Base-by-base conservation (phyloP, 2,329 filamentous ascomycete species). In the Lachnellula cervina region DNA sequence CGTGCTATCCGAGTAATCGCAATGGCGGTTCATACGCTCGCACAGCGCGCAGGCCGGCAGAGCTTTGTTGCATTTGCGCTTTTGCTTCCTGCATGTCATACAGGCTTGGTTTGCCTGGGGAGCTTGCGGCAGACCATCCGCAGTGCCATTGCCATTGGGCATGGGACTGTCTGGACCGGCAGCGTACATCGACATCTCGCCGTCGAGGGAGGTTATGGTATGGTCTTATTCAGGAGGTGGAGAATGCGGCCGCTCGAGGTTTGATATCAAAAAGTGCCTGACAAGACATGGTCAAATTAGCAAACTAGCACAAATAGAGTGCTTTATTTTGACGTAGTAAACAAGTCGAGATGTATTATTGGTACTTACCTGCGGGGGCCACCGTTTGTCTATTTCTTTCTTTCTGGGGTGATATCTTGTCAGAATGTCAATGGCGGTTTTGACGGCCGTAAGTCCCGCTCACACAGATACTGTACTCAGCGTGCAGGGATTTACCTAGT, bases 61-160 rank as follows among this genome's bases (percentile, higher is more conserved):
- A 4, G 60, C 63, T 66, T 80, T 81, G 71, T 78, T 74, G 63
- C 79, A 81, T 70, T 74, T 77, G 44, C 78, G 70, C 68, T 81
- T 81, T 64, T 80, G 74, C 58, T 72, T 74, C 37, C 72, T 68
- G 63, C 76, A 78, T 32, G 73, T 68, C 44, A 70, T 59, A 61
- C 75, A 78, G 55, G 75, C 75, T 65, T 76, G 73, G 16, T 66
- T 59, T 17, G 75, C 73, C 53, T 67, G 71, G 23, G 50, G 61
- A 8, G 55, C 54, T 13, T 11, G 28, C 13, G 9, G 28, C 40
- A 59, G 56, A 5, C 51, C 54, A 23, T 61, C 62, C 35, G 51
- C 44, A 38, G 56, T 42, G 42, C 46, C 56, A 52, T 54, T 42
- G 42, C 46, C 56, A 52, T 54, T 52, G 9, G 28, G 28, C 28